Conservation (phyloP, 2,329 filamentous ascomycete species). For the Alternaria viburni region DNA sequence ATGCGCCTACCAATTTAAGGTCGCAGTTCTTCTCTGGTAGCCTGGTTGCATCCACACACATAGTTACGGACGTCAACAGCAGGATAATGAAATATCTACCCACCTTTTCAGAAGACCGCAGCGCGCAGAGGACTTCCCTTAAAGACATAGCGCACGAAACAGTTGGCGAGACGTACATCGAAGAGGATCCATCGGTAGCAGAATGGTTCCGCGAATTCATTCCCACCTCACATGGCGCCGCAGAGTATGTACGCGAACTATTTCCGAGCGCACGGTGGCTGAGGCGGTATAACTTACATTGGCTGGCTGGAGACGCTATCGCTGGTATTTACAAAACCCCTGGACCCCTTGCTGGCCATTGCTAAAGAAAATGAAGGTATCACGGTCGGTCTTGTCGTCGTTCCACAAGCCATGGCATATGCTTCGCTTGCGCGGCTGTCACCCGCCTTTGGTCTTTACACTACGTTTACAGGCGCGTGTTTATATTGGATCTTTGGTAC, state of each 20-base stretch:
- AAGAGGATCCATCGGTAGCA: slow-evolving; percentile 37
- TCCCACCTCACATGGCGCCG: slow-evolving; percentile 29
- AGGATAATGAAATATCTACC: slow-evolving; percentile 19
- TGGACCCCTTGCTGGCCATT: not conserved
- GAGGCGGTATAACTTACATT: slow-evolving; percentile 38
- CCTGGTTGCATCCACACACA: not conserved
- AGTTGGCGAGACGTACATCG: slow-evolving; percentile 30
- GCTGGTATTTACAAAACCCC: slow-evolving; percentile 26
- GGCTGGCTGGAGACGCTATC: slow-evolving; percentile 40
- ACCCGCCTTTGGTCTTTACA: slow-evolving; percentile 84
- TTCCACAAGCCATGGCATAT: slow-evolving; percentile 96
- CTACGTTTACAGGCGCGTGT: slow-evolving; percentile 92
- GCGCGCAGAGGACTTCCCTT: slow-evolving; percentile 18
- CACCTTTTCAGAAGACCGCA: slow-evolving; percentile 17
- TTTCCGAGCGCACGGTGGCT: slow-evolving; percentile 40
- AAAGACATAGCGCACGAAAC: slow-evolving; percentile 27
- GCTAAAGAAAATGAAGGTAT: slow-evolving; percentile 42
- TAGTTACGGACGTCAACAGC: not conserved
- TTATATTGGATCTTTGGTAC: slow-evolving; percentile 98
- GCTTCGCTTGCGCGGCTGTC: slow-evolving; percentile 78
- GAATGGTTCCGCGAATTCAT: slow-evolving; percentile 35
- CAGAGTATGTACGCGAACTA: slow-evolving; percentile 32
- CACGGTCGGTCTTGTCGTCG: slow-evolving; percentile 77
- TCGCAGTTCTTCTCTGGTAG: not conserved
- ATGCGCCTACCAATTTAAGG: not conserved